Evolutionary conservation across 2,329 filamentous ascomycete genomes (phyloP).

Genomic region (Moelleriella libera): DNA sequence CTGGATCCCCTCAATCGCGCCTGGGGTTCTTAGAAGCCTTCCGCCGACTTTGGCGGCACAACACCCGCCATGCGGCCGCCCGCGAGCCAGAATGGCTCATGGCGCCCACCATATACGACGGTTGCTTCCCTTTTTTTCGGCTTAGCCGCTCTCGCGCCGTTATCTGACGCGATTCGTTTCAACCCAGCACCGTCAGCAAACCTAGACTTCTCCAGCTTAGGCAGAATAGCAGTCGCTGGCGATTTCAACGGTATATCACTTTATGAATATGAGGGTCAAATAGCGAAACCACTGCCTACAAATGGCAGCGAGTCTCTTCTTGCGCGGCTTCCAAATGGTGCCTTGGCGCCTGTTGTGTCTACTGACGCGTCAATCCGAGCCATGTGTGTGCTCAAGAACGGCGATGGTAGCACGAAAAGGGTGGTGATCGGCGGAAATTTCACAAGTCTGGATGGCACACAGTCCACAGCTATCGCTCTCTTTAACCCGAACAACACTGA

Average conservation of each 20-base stretch:
- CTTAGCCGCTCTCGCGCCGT: constrained; percentile 24
- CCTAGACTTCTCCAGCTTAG: constrained; percentile 65
- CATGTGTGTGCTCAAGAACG: constrained; percentile 67
- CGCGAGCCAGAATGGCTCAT: constrained; percentile 25
- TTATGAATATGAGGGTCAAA: constrained; percentile 74
- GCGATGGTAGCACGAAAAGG: constrained; percentile 53
- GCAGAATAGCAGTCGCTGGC: constrained; percentile 72
- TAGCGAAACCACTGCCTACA: constrained; percentile 46
- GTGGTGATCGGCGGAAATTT: constrained; percentile 91
- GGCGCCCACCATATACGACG: constrained; percentile 18
- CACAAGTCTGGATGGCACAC: constrained; percentile 66
- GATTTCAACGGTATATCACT: constrained; percentile 87
- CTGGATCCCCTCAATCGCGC: not conserved
- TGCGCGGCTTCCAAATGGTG: constrained; percentile 71
- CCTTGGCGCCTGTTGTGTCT: constrained; percentile 57
- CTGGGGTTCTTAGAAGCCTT: not conserved
- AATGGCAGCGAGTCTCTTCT: constrained; percentile 77
- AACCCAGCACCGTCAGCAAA: constrained; percentile 50
- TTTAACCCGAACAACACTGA: constrained; percentile 60
- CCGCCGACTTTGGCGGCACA: not conserved
- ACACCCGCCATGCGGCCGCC: constrained; percentile 31
- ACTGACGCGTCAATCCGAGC: constrained; percentile 76
- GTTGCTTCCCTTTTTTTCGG: constrained; percentile 19
- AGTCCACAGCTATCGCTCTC: constrained; percentile 67
- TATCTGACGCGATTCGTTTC: constrained; percentile 40